Evolutionary conservation across 1,284 basidiomycete species (phyloP), one percentile per base, ranked within the genome.

Genomic region (Leccinum fallax): DNA sequence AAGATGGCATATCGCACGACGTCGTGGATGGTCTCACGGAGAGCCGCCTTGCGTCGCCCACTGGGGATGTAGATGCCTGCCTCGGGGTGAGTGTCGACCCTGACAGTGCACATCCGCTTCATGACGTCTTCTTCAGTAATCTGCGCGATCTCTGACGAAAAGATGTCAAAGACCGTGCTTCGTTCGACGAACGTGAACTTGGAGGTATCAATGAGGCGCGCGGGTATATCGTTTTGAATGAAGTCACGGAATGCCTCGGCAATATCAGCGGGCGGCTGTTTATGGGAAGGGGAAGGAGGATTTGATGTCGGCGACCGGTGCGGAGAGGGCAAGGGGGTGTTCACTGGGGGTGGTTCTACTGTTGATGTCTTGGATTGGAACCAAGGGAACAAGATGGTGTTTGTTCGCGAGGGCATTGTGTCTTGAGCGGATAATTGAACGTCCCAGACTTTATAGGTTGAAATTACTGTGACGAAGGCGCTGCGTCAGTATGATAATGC

Each of bases 171-270:
- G 36, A 72, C 46, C 16, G 62, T 63, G 7, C 53, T 15, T 13
- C 69, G 64, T 15, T 71, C 62, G 49, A 75, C 66, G 16, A 72
- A 65, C n/a, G 52, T 65, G 61, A 72, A 43, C 1, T 34, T 70
- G 24, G 56, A 21, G 1, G 69, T 73, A 53, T 72, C 70, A 16
- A 72, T 74, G 15, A 72, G 61, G 9, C 71, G 72, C 8, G 63
- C 53, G 21, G 71, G 71, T 21, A 75, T 67, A 16, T 71, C 61
- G 24, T 73, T 74, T 15, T n/a, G 53, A 55, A 71, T 68, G 57
- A 51, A 51, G 1, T 28, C 49, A 26, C 9, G 49, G 49, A 24
- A 51, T 5, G 49, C 49, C 5, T 51, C 13, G 4, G 10, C 49
- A 26, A 51, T 26, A 9, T 24, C 13, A 24, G 7, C 4, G 24